Evolutionary conservation across 352 stramenopile species (phyloP).

Genomic region (Pythium rishiriense): DNA sequence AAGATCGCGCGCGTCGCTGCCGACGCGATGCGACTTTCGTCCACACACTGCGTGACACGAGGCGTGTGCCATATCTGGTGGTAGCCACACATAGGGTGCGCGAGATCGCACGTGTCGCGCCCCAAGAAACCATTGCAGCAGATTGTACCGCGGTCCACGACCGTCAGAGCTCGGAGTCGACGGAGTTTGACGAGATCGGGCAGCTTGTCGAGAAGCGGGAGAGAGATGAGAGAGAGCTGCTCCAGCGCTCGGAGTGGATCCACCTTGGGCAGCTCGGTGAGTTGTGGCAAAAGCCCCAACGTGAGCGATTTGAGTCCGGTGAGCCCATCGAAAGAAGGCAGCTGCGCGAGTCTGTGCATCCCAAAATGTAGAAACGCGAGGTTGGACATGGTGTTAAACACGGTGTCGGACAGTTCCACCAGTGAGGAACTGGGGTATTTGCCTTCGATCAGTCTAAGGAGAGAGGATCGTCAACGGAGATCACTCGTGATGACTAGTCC

Average conservation of each 20-base stretch:
- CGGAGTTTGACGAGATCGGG: neutral
- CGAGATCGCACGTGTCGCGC: constrained; percentile 10
- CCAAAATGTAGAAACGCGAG: constrained; percentile 9
- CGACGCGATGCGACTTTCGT: neutral
- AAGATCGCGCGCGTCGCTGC: neutral
- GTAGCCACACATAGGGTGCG: neutral
- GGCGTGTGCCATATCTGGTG: constrained; percentile 4
- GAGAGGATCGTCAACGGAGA: neutral
- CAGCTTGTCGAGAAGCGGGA: neutral
- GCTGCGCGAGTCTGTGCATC: neutral
- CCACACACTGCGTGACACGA: neutral
- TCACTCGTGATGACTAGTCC: no score
- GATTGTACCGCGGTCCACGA: neutral
- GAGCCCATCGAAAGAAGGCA: constrained; percentile 2
- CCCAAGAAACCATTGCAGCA: constrained; percentile 27
- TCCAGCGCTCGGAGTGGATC: neutral
- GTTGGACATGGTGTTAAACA: constrained; percentile 4
- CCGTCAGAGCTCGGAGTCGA: neutral
- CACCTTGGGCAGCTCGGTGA: neutral
- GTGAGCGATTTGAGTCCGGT: neutral
- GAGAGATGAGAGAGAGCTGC: neutral
- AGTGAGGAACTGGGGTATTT: neutral
- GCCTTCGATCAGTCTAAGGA: constrained; percentile 5
- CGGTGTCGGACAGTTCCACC: neutral
- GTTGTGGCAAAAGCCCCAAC: neutral